These are phyloP conservation scores for Cladosporium colombiae DNA, from an alignment of 2,329 filamentous ascomycete species.

Conservation along the genomic window DNA sequence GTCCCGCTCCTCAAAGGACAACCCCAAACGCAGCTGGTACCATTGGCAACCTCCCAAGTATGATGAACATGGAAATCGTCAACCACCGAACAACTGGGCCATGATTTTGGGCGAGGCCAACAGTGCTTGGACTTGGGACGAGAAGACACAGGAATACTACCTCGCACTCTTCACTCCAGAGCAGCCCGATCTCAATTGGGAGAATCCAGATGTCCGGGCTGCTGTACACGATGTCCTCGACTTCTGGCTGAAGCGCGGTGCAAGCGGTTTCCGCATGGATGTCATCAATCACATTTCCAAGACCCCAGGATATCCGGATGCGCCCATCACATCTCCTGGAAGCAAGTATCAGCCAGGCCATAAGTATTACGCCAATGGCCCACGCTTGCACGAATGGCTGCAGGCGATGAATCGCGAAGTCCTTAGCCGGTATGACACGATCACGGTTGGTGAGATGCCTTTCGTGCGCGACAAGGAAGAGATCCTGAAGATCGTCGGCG, in stretches of 20 bases:
- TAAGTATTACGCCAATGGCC: conserved; percentile 58
- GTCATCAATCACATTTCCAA: conserved; percentile 54
- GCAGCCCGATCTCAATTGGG: conserved; percentile 53
- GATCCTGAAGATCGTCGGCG: conserved; percentile 46
- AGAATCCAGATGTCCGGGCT: conserved; percentile 45
- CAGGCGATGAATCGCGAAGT: conserved; percentile 55
- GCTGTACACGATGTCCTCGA: conserved; percentile 50
- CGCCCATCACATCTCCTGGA: conserved; percentile 42
- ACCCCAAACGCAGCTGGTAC: conserved; percentile 62
- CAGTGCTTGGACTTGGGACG: conserved; percentile 49
- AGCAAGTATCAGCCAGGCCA: conserved; percentile 50
- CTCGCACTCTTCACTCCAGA: conserved; percentile 49
- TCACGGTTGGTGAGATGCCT: conserved; percentile 65
- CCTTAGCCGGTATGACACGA: conserved; percentile 57
- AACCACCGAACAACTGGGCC: conserved; percentile 60
- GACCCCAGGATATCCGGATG: conserved; percentile 45
- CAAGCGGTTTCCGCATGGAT: conserved; percentile 51
- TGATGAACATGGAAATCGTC: conserved; percentile 53
- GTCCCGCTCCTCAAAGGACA: conserved; percentile 52
- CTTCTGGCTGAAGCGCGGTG: conserved; percentile 52
- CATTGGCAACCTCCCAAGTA: conserved; percentile 64
- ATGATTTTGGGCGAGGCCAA: conserved; percentile 42
- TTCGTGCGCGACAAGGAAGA: conserved; percentile 48
- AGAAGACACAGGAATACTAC: conserved; percentile 50
- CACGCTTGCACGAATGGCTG: conserved; percentile 59